Evolutionary conservation across 2,329 filamentous ascomycete species (phyloP), one percentile per base, ranked within the genome.

Genomic region (Clarireedia homoeocarpa): DNA sequence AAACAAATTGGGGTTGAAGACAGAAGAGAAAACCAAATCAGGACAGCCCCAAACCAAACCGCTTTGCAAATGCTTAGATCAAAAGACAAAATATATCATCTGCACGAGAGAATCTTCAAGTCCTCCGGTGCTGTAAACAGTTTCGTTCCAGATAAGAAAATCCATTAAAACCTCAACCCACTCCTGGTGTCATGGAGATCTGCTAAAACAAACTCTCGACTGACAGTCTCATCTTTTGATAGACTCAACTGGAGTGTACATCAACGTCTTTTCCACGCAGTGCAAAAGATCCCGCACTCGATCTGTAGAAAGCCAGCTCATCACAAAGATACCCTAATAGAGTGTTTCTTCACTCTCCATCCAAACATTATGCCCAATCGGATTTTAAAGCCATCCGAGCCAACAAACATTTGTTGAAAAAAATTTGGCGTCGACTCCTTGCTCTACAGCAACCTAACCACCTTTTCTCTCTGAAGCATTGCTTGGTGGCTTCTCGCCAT

Each of bases 381-480:
- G 12, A 12, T 12, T 34, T 34, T 34, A 12, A 9, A 12, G 30
- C 12, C 12, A 34, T 34, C 30, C 10, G 3, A 12, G 12, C 30
- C 30, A 14, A 14, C 30, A 4, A 34, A 34, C 9, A 34, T 14
- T 34, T 34, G 12, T 34, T 12, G 30, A 34, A 12, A 34, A 34
- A 2, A 3, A 7, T 14, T 14, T 34, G 10, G 30, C 12, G 30
- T 14, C 30, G 9, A 34, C 12, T 34, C 10, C n/a, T 30, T 26
- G n/a, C 10, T 14, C 12, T 9, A 7, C 10, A 26, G 44, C 26
- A 38, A 48, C 17, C 57, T 73, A 85, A 49, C 83, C 83, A 2
- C 83, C 83, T 63, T 85, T 85, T 57, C 83, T 78, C 58, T 85
- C 82, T 2, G 77, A 78, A 12, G 80, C 78, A 53, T 82, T 76